Evolutionary conservation across 1,139 yeast genomes (phyloP).

Genomic region (Pneumocystis jirovecii): DNA sequence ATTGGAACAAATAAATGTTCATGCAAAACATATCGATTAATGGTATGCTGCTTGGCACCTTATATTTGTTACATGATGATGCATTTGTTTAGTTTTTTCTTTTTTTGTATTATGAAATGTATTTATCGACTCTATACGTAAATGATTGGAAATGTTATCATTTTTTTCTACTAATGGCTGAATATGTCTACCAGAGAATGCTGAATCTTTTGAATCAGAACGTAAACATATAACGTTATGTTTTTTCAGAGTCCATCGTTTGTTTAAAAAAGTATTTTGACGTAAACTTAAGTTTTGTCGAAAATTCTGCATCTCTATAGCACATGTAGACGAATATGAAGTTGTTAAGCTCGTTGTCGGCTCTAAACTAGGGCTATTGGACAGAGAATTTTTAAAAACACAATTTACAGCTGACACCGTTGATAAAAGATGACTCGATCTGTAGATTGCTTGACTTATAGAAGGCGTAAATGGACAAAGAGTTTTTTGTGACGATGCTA

Average conservation of each 20-base stretch:
- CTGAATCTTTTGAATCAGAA: background rate
- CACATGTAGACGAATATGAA: background rate
- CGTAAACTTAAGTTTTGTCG: background rate
- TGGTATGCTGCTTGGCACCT: background rate
- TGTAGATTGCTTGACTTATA: conserved; percentile 40
- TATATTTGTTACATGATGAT: background rate
- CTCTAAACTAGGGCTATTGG: background rate
- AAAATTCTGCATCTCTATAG: background rate
- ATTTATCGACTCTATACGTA: background rate
- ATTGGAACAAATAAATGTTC: background rate
- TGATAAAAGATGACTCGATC: conserved; percentile 24
- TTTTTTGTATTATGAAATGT: background rate
- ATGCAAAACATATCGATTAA: background rate
- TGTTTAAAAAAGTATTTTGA: background rate
- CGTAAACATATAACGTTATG: background rate
- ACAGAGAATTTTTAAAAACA: background rate
- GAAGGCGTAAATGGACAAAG: conserved; percentile 49
- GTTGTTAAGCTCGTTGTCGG: background rate
- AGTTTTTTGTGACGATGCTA: conserved; percentile 64
- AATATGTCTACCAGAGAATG: background rate
- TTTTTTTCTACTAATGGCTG: background rate
- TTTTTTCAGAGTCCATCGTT: background rate
- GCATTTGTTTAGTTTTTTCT: background rate
- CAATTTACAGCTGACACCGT: background rate
- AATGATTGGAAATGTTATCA: background rate